These are phyloP conservation scores for Hansenula sp. DNA, from an alignment of 1,139 yeast species.

Conservation along the genomic window DNA sequence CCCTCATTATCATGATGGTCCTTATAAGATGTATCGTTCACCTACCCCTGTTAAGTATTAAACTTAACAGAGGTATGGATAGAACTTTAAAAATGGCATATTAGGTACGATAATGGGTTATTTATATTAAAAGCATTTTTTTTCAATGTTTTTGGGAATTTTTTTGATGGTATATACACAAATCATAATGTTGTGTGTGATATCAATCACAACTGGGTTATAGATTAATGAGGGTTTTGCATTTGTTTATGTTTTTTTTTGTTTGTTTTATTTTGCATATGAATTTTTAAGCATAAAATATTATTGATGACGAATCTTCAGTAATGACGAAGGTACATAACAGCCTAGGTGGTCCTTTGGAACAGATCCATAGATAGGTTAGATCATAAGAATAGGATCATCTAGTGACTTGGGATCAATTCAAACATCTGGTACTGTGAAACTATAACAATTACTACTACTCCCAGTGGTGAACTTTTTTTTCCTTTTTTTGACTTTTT, in stretches of 20 bases:
- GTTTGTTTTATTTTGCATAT: too few species aligned
- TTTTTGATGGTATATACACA: not conserved
- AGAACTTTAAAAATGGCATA: constrained; percentile 19
- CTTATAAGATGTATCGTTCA: constrained; percentile 37
- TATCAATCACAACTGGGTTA: not conserved
- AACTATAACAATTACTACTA: not conserved
- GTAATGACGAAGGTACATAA: too few species aligned
- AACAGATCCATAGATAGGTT: too few species aligned
- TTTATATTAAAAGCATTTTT: constrained; percentile 5
- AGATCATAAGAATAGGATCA: too few species aligned
- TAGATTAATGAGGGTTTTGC: not conserved
- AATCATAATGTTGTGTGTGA: too few species aligned
- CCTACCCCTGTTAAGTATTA: constrained; percentile 27
- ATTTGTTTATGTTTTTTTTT: not conserved
- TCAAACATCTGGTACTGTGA: not conserved
- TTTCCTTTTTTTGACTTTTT: constrained; percentile 10
- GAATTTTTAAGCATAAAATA: too few species aligned
- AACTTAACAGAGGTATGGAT: constrained; percentile 2
- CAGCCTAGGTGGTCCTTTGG: too few species aligned
- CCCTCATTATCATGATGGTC: constrained; percentile 37
- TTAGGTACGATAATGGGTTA: constrained; percentile 13
- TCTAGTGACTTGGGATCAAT: too few species aligned
- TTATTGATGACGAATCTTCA: too few species aligned
- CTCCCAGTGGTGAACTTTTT: constrained; percentile 1
- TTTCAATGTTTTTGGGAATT: constrained; percentile 4